phyloP scores from a whole-genome alignment of 306 rosid genomes.

The Aeschynomene evenia region DNA sequence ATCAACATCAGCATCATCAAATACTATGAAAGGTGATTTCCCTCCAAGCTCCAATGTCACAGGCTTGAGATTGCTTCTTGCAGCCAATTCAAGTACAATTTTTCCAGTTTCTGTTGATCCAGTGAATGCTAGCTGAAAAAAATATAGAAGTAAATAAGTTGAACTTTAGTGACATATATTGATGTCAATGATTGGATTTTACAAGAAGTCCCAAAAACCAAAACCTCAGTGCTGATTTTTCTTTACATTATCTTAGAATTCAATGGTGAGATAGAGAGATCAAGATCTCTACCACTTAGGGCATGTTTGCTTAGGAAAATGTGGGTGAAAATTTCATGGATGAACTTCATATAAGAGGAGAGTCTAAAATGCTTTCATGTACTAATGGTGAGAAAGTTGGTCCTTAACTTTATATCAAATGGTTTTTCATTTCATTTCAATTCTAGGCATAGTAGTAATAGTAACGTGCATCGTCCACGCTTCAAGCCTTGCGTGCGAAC shows the following conservation, averaged over 20 bases:
- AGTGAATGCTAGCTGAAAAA: conserved; percentile 79
- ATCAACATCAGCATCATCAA: conserved; percentile 80
- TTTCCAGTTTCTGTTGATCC: conserved; percentile 88
- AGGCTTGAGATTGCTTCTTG: conserved; percentile 85
- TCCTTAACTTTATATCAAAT: too few species aligned
- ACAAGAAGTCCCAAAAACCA: too few species aligned
- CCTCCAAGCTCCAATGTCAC: conserved; percentile 96
- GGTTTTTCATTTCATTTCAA: too few species aligned
- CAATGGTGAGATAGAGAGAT: too few species aligned
- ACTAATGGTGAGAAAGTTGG: background rate
- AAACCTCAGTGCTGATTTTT: too few species aligned
- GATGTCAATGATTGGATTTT: background rate
- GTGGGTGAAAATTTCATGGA: too few species aligned
- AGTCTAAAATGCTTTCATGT: background rate
- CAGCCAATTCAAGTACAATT: conserved; percentile 68
- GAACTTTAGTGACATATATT: background rate
- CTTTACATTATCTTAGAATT: too few species aligned
- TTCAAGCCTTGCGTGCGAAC: too few species aligned
- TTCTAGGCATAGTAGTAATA: too few species aligned
- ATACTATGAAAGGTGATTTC: conserved; percentile 90
- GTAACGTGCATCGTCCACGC: background rate
- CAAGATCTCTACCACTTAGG: too few species aligned
- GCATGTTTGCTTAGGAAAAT: too few species aligned
- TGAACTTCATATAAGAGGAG: background rate
- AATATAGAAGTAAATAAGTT: background rate